Evolutionary conservation across 108 stramenopile genomes (phyloP), one percentile per base, ranked within the genome.

Genomic region (Asterionellopsis glacialis): DNA sequence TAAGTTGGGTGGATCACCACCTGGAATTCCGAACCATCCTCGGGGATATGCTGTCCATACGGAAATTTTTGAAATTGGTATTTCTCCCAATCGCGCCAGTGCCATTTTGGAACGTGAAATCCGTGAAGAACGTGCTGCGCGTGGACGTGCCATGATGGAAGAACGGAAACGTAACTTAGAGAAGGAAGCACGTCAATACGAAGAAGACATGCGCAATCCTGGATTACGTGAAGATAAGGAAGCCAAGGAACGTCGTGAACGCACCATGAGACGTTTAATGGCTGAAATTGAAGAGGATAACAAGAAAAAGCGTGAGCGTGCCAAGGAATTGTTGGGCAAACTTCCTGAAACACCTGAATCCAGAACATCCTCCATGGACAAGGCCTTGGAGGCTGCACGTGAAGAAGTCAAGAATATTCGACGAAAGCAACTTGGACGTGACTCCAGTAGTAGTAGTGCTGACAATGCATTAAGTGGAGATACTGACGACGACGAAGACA

Each of bases 1-100:
- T 9, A 76, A 78, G 51, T 45, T 88, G 16, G 87, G 87, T n/a
- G 90, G 90, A 9, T 81, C 87, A 7, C 90, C 90, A 7, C 78
- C 78, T 0, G 77, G 73, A 18, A 67, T 92, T 13, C 68, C 67
- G 21, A 59, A 76, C 28, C 67, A 64, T 24, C 56, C 68, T 25
- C 58, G 79, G 24, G 87, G 83, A 10, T 88, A 84, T 54, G 87
- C 82, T 22, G 44, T 80, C 12, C 69, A 78, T 53, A 76, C 81
- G 23, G 85, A 88, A 45, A 83, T 92, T 45, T 83, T 74, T 55
- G 83, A 85, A 25, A 81, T 86, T 65, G 72, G 65, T 39, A 79
- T 67, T 47, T 80, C 47, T 28, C 52, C 72, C 51, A 66, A 63
- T 48, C 77, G 64, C 42, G 77, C 68, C 15, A 33, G 63, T 0